These are phyloP conservation scores for Clavispora santaluciae DNA, from an alignment of 805 yeast species.

Conservation along the genomic window DNA sequence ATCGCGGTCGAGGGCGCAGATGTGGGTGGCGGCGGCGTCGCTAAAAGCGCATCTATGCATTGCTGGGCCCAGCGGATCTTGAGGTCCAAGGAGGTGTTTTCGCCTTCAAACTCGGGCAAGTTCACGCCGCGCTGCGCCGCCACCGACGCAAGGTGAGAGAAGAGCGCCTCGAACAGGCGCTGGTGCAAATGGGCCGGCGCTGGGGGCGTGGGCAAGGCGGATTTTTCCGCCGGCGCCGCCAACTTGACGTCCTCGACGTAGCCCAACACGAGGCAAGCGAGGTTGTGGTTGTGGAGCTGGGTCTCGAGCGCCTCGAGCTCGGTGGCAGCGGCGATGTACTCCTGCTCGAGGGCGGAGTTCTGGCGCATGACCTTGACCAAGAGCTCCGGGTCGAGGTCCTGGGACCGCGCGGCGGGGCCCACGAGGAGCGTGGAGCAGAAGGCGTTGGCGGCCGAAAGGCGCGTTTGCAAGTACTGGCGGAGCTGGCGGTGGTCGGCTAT, in stretches of 20 bases:
- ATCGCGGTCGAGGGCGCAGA: constrained; percentile 4
- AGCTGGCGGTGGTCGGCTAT: constrained; percentile 28
- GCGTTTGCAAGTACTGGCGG: constrained; percentile 27
- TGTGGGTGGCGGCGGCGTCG: constrained; percentile 3
- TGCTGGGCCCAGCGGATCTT: constrained; percentile 33
- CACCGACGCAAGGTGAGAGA: constrained; percentile 43
- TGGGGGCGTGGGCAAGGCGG: constrained; percentile 7
- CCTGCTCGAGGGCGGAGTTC: constrained; percentile 27
- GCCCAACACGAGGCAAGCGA: constrained; percentile 43
- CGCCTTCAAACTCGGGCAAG: constrained; percentile 27
- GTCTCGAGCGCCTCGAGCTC: constrained; percentile 26
- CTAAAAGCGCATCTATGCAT: constrained; percentile 35
- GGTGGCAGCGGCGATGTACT: constrained; percentile 19
- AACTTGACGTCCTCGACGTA: constrained; percentile 41
- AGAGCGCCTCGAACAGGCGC: constrained; percentile 38
- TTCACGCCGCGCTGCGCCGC: constrained; percentile 40
- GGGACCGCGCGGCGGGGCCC: constrained; percentile 8
- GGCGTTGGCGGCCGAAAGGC: constrained; percentile 28
- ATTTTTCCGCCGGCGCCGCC: neutral
- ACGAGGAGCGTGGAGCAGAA: constrained; percentile 26
- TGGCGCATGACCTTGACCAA: constrained; percentile 30
- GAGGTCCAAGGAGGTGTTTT: constrained; percentile 18
- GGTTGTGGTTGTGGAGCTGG: constrained; percentile 36
- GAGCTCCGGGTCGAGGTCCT: constrained; percentile 24
- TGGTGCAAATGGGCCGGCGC: constrained; percentile 5